These are phyloP conservation scores for Thelonectria discophora DNA, from an alignment of 2,329 filamentous ascomycete genomes.

Conservation along the genomic window DNA sequence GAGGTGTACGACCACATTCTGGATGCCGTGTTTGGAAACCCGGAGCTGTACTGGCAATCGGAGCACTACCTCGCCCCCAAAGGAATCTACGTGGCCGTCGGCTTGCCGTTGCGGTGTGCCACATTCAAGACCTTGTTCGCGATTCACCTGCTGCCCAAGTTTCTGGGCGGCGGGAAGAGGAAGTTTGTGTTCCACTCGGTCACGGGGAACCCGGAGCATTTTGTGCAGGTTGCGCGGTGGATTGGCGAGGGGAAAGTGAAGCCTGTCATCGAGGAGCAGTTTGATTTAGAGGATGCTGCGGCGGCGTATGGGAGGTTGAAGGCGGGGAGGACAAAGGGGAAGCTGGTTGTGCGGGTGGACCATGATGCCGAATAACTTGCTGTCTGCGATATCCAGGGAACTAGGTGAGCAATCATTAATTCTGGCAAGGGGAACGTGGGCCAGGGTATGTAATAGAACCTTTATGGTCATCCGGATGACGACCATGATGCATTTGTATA, in stretches of 20 bases:
- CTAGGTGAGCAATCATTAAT: too few species aligned
- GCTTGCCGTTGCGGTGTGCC: conserved; percentile 6
- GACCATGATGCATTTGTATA: too few species aligned
- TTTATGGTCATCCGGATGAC: too few species aligned
- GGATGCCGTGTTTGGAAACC: conserved; percentile 24
- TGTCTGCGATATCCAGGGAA: too few species aligned
- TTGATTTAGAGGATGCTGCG: conserved; percentile 4
- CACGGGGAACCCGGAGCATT: conserved; percentile 22
- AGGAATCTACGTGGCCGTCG: conserved; percentile 26
- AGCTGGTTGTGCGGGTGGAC: conserved; percentile 21
- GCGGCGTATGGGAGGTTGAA: conserved; percentile 29
- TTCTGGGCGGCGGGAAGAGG: conserved; percentile 27
- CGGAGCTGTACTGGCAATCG: conserved; percentile 29
- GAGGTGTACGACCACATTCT: conserved; percentile 23
- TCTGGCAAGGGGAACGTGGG: too few species aligned
- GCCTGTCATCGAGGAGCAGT: conserved; percentile 25
- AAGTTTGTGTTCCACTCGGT: conserved; percentile 31
- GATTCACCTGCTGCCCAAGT: conserved; percentile 27
- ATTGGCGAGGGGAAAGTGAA: conserved; percentile 21
- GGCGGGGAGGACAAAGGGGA: conserved; percentile 10
- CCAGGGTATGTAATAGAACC: too few species aligned
- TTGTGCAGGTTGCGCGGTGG: conserved; percentile 18
- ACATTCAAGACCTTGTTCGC: conserved; percentile 20
- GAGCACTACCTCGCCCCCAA: conserved; percentile 24
- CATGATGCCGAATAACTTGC: background rate